Evolutionary conservation across 1,284 basidiomycete species (phyloP).

Genomic region (Microbotryum scabiosae): DNA sequence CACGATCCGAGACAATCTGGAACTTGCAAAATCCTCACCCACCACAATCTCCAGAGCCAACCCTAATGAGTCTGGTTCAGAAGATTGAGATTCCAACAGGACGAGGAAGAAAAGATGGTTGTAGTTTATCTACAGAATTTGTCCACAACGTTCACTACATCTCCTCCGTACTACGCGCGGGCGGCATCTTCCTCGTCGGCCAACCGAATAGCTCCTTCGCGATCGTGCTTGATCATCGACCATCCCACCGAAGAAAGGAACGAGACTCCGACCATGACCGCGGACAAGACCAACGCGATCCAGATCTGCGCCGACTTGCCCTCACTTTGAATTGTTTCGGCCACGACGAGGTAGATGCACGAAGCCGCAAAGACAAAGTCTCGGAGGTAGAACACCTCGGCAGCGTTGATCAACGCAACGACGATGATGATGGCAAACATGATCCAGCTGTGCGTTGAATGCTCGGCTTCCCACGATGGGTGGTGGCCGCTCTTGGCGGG

Average conservation of each 20-base stretch:
- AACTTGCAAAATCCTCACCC: too few species aligned
- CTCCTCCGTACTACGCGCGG: too few species aligned
- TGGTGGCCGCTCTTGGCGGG: constrained; percentile 4
- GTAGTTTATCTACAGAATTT: too few species aligned
- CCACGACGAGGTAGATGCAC: constrained; percentile 7
- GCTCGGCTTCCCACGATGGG: constrained; percentile 22
- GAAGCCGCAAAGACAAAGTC: constrained; percentile 2
- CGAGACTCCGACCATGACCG: not conserved
- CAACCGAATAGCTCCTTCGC: constrained; percentile 3
- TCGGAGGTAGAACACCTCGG: not conserved
- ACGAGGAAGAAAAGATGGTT: too few species aligned
- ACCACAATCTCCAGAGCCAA: too few species aligned
- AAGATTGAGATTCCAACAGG: too few species aligned
- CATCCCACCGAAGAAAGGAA: constrained; percentile 1
- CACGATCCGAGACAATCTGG: too few species aligned
- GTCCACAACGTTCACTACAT: too few species aligned
- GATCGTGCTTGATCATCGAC: constrained; percentile 1
- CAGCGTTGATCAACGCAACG: constrained; percentile 15
- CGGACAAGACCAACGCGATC: not conserved
- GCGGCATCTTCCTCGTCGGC: constrained; percentile 2
- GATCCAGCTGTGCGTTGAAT: constrained; percentile 27
- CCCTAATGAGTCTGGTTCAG: too few species aligned
- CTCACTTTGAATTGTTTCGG: not conserved
- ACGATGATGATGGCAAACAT: constrained; percentile 26
- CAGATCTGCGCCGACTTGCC: constrained; percentile 5